These are phyloP conservation scores for Neurospora discreta DNA, from an alignment of 495 filamentous ascomycete genomes.

Conservation along the genomic window DNA sequence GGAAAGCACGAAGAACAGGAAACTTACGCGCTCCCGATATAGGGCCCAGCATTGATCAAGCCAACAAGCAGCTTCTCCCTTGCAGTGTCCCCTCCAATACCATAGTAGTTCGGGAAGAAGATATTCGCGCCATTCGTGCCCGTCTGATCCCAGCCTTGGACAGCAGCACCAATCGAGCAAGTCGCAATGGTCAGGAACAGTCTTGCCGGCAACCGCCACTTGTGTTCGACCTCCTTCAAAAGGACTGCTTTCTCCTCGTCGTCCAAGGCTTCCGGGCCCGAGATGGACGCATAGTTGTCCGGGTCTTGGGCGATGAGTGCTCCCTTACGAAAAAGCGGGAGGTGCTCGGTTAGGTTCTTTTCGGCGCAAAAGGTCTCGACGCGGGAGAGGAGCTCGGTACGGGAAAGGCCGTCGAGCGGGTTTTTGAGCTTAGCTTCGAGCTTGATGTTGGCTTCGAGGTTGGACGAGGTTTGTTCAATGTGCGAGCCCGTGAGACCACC, in stretches of 20 bases:
- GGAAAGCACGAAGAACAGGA: background rate
- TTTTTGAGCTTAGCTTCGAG: slow-evolving; percentile 42
- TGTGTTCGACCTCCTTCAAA: slow-evolving; percentile 44
- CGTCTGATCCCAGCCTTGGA: slow-evolving; percentile 65
- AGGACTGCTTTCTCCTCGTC: slow-evolving; percentile 45
- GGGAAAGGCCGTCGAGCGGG: slow-evolving; percentile 46
- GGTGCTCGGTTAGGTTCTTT: slow-evolving; percentile 38
- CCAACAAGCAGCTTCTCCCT: slow-evolving; percentile 40
- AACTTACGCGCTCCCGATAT: slow-evolving; percentile 32
- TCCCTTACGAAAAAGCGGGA: slow-evolving; percentile 43
- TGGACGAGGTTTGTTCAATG: slow-evolving; percentile 23
- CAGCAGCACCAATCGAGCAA: slow-evolving; percentile 64
- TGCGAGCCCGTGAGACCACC: slow-evolving; percentile 21
- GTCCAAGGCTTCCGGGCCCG: slow-evolving; percentile 37
- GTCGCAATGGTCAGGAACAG: slow-evolving; percentile 54
- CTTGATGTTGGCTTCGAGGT: slow-evolving; percentile 34
- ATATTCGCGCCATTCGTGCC: slow-evolving; percentile 69
- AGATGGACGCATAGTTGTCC: slow-evolving; percentile 36
- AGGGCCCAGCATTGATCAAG: slow-evolving; percentile 41
- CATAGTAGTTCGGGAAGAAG: slow-evolving; percentile 43
- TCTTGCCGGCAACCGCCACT: slow-evolving; percentile 53
- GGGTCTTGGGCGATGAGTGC: slow-evolving; percentile 60
- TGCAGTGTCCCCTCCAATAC: slow-evolving; percentile 33
- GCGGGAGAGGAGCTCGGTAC: slow-evolving; percentile 38
- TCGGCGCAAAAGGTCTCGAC: slow-evolving; percentile 45